Conservation (phyloP, 345 rosid species). For the Sonneratia caseolaris region DNA sequence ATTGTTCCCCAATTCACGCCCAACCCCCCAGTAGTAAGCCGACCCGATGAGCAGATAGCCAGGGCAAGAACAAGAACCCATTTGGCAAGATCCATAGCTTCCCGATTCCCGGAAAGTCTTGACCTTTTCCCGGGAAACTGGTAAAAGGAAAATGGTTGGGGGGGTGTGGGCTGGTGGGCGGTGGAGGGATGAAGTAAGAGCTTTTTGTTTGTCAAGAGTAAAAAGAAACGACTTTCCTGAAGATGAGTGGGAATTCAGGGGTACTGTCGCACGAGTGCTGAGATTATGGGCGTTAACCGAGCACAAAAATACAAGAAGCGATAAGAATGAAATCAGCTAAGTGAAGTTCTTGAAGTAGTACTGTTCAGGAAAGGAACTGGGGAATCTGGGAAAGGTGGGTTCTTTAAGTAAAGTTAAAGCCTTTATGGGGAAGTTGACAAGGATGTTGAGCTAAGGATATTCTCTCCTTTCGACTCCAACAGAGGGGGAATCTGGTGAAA, state of each 20-base stretch:
- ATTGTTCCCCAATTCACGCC: slow-evolving; percentile 38
- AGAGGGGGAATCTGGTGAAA: no score
- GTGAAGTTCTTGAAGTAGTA: neutral
- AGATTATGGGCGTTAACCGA: slow-evolving; percentile 4
- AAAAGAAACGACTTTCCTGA: neutral
- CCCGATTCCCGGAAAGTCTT: slow-evolving; percentile 13
- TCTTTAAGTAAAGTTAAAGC: neutral
- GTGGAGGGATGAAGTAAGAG: neutral
- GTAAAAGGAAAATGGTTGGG: neutral
- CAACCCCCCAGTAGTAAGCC: slow-evolving; percentile 7
- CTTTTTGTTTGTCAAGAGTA: neutral
- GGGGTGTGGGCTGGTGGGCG: no score
- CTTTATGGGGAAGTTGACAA: neutral
- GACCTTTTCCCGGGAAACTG: neutral
- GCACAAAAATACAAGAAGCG: neutral
- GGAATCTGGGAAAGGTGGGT: neutral
- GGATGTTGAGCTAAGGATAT: neutral
- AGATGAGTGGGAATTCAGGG: neutral
- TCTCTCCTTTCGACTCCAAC: no score
- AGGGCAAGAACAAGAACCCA: slow-evolving; percentile 1
- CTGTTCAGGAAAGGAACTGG: neutral
- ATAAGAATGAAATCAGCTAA: neutral
- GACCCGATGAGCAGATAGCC: neutral
- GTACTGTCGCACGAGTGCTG: neutral
- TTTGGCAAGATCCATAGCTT: neutral